phyloP scores from a whole-genome alignment of 176 grass and related monocot species.

The Oryza glumipatula region DNA sequence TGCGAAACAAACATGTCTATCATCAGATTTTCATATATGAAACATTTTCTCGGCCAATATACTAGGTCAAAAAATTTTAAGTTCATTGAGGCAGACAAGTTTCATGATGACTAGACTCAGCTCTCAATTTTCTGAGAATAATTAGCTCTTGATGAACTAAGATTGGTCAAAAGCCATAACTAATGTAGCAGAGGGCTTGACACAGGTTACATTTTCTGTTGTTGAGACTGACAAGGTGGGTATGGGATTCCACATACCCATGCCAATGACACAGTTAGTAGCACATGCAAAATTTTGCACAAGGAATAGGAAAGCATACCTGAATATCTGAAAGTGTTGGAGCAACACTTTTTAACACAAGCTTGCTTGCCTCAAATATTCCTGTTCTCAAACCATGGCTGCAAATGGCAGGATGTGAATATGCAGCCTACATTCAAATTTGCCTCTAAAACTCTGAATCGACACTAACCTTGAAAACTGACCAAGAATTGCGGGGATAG shows the following conservation, averaged over 20 bases:
- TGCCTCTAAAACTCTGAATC: conserved; percentile 32
- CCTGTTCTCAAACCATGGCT: conserved; percentile 98
- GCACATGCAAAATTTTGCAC: conserved; percentile 1
- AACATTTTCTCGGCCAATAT: not conserved
- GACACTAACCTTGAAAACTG: conserved; percentile 84
- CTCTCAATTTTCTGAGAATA: not conserved
- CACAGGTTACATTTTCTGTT: not conserved
- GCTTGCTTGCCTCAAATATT: conserved; percentile 96
- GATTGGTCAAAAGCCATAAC: not conserved
- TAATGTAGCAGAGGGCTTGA: not conserved
- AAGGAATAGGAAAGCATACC: conserved; percentile 42
- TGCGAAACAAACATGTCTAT: conserved; percentile 28
- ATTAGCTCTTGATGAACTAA: no score
- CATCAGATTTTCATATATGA: conserved; percentile 6
- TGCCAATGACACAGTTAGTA: not conserved
- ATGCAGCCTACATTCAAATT: conserved; percentile 5
- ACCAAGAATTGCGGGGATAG: conserved; percentile 95
- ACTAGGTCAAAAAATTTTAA: not conserved
- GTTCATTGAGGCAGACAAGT: not conserved
- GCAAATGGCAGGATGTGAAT: conserved; percentile 47
- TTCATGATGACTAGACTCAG: not conserved
- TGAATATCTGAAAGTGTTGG: conserved; percentile 89
- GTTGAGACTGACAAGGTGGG: conserved; percentile 9
- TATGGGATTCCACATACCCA: not conserved
- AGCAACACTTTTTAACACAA: conserved; percentile 83